Percentiles rank a stretch among this genome's conserved stretches.
Evolutionary conservation across 192 early-diverging fungal genomes (phyloP).

Genomic region (Oehlia diaphana): DNA sequence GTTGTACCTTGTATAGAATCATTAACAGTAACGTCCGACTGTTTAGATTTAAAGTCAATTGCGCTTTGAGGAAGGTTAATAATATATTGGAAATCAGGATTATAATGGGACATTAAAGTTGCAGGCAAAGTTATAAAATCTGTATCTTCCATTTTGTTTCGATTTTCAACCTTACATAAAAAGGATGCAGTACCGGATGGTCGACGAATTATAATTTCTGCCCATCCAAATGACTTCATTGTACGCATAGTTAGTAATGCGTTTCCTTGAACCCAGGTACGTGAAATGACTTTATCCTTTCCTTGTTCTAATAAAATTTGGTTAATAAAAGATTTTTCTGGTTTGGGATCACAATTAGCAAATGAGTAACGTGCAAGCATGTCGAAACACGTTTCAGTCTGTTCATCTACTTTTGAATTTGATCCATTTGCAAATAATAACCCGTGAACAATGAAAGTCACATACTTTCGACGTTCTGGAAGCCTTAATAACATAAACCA

Average conservation of each 20-base stretch:
- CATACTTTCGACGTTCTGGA: constrained; percentile 71
- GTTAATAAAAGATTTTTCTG: constrained; percentile 52
- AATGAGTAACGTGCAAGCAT: constrained; percentile 87
- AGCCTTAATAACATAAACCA: constrained; percentile 87
- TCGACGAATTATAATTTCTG: constrained; percentile 80
- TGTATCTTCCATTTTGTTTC: constrained; percentile 46
- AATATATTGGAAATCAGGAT: constrained; percentile 41
- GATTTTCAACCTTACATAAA: constrained; percentile 69
- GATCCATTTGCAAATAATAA: constrained; percentile 64
- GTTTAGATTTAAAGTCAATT: background rate
- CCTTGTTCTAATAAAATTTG: constrained; percentile 51
- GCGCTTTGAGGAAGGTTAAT: background rate
- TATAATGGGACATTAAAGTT: constrained; percentile 52
- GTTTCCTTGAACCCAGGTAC: constrained; percentile 86
- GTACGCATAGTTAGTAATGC: constrained; percentile 78
- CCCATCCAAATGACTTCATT: constrained; percentile 67
- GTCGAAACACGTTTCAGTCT: constrained; percentile 90
- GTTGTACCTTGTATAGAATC: background rate
- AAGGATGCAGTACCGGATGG: constrained; percentile 77
- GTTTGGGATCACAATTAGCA: constrained; percentile 67
- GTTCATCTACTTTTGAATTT: constrained; percentile 67
- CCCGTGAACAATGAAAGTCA: constrained; percentile 77
- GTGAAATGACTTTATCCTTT: constrained; percentile 51
- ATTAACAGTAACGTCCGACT: background rate
- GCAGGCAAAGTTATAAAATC: constrained; percentile 51